Base-by-base conservation (phyloP, 2,329 filamentous ascomycete genomes). In the Cladosporium sp. region DNA sequence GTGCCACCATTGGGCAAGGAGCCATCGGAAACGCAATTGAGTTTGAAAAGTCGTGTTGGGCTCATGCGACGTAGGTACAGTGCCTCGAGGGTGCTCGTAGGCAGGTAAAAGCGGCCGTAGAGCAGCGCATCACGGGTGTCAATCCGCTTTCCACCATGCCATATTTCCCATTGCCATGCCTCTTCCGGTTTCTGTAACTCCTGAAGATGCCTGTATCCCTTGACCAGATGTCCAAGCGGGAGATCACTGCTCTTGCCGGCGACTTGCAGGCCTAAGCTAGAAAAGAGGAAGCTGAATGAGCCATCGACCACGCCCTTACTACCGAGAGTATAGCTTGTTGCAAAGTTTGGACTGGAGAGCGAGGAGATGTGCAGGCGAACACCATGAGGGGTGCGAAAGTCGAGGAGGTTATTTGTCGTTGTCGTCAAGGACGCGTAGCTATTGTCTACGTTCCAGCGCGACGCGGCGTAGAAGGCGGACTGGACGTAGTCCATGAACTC, bases 401-500 rank as follows among this genome's bases (percentile, higher is more conserved):
- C 87, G 57, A 98, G 81, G 49, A 98, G 79, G 56, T 88, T 87
- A 74, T 89, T 82, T 41, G 88, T 83, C 3, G 89, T 94, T 51
- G 85, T 83, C 60, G 90, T 95, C 63, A 96, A 76, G 57, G 85
- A 82, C 59, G 88, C 84, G 72, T 96, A 96, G 53, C 88, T 93
- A 70, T 95, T 95, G 75, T 96, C 89, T 63, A 83, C 78, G 66
- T 91, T 87, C 91, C 91, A 96, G 67, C 85, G 80, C 39, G 90
- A 91, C 50, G 86, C 85, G 67, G 86, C 79, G 69, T 89, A 88
- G 73, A 95, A 96, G 63, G 88, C 87, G 72, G 86, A 80, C 72
- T 95, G 89, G 74, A 96, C 85, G 75, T 94, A 92, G 72, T 95
- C 90, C 88, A 96, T 95, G 76, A 95, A 96, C 72, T 91, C 86